A percentile compares a stretch with the other conserved stretches of the same genome.
phyloP scores from a whole-genome alignment of 2,329 filamentous ascomycete species.

The Fusarium nematophilum region DNA sequence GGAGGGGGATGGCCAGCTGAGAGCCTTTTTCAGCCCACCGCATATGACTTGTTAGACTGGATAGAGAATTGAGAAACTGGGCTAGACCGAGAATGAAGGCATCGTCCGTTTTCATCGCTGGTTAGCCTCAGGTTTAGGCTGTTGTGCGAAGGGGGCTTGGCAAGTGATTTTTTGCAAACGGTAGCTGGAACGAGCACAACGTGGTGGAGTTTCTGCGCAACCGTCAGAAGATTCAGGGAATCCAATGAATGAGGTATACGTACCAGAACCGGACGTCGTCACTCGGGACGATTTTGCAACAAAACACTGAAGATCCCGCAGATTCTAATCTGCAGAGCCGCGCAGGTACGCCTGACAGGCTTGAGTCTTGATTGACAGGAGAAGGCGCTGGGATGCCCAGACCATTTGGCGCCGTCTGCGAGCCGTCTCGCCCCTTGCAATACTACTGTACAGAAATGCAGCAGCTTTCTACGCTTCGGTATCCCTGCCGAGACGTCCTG shows the following conservation, averaged over 20 bases:
- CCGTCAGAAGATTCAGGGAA: constrained; percentile 25
- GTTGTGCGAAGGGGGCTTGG: constrained; percentile 24
- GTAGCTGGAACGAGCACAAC: constrained; percentile 6
- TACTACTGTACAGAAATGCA: neutral
- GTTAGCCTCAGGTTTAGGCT: constrained; percentile 12
- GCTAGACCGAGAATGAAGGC: constrained; percentile 11
- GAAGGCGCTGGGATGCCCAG: constrained; percentile 32
- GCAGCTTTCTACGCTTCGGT: constrained; percentile 1
- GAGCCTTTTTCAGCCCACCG: constrained; percentile 1
- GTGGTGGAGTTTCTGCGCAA: constrained; percentile 27
- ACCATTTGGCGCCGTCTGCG: constrained; percentile 31
- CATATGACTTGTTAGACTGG: neutral
- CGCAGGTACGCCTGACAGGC: neutral
- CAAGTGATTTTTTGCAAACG: constrained; percentile 22
- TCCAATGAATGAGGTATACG: constrained; percentile 34
- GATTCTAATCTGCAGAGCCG: constrained; percentile 32
- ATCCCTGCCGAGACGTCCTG: constrained; percentile 19
- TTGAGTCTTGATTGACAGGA: constrained; percentile 33
- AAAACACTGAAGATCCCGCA: constrained; percentile 34
- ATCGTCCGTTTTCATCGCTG: constrained; percentile 6
- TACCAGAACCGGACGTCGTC: constrained; percentile 1
- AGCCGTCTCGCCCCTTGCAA: constrained; percentile 17
- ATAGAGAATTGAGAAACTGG: constrained; percentile 10
- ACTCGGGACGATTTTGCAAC: constrained; percentile 7
- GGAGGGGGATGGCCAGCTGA: constrained; percentile 22